These are phyloP conservation scores for Ehretia macrophylla DNA, from an alignment of 257 asterid genomes.

Conservation along the genomic window DNA sequence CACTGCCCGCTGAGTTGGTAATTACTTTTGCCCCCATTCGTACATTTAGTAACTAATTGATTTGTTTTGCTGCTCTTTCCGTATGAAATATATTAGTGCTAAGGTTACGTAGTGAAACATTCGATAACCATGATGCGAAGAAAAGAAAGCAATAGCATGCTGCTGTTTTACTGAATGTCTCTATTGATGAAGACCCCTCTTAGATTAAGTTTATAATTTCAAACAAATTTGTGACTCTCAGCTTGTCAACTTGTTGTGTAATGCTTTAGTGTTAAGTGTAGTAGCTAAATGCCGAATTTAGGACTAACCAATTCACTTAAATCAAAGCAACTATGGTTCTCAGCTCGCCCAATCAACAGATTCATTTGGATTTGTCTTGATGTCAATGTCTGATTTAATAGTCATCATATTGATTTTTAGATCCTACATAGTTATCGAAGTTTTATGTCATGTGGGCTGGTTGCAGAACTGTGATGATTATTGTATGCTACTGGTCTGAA, in stretches of 20 bases:
- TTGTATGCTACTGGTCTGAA: not conserved
- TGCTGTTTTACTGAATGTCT: not conserved
- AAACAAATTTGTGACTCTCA: not conserved
- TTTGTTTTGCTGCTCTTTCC: not conserved
- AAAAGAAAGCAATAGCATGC: not conserved
- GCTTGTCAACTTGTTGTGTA: not conserved
- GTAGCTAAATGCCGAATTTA: not conserved
- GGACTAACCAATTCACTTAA: not conserved
- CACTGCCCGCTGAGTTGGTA: constrained; percentile 30
- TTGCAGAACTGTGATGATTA: no score
- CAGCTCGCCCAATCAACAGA: no score
- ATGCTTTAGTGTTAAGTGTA: not conserved
- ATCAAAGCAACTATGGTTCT: no score
- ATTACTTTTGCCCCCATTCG: not conserved
- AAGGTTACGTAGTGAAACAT: no score
- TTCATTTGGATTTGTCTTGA: no score
- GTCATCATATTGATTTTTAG: no score
- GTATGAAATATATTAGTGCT: no score
- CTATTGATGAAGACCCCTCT: not conserved
- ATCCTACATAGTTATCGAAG: no score
- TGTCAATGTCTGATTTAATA: no score
- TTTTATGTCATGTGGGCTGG: no score
- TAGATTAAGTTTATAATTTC: not conserved
- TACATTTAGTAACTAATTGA: not conserved
- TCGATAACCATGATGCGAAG: no score